These are phyloP conservation scores for Amylocarpus encephaloides DNA, from an alignment of 2,329 filamentous ascomycete genomes.

Conservation along the genomic window DNA sequence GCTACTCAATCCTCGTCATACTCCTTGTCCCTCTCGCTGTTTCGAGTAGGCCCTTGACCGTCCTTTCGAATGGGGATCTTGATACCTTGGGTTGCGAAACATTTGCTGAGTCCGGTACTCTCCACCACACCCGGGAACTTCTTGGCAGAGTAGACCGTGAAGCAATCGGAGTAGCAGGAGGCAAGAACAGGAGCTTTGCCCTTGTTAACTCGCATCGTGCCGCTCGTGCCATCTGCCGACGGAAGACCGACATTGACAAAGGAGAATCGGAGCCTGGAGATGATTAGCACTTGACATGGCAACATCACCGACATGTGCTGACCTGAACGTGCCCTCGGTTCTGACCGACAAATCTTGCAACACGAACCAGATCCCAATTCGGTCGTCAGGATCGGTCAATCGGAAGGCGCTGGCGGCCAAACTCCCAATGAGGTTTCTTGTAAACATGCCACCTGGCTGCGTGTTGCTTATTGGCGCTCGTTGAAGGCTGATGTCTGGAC, in stretches of 20 bases:
- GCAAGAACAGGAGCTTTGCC: constrained; percentile 77
- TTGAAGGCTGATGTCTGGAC: constrained; percentile 16
- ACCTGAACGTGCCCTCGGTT: constrained; percentile 88
- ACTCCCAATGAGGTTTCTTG: constrained; percentile 88
- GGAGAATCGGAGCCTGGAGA: constrained; percentile 52
- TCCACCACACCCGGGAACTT: constrained; percentile 98
- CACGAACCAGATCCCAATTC: constrained; percentile 93
- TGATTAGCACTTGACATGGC: background rate
- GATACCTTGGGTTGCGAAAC: constrained; percentile 87
- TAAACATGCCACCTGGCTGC: constrained; percentile 77
- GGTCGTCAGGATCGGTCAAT: constrained; percentile 70
- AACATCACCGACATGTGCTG: constrained; percentile 28
- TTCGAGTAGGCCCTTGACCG: constrained; percentile 35
- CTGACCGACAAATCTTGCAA: constrained; percentile 91
- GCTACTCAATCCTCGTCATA: constrained; percentile 28
- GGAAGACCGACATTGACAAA: constrained; percentile 76
- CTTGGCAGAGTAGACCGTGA: constrained; percentile 94
- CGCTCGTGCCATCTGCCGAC: constrained; percentile 18
- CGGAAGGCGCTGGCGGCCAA: constrained; percentile 82
- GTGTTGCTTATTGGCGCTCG: constrained; percentile 19
- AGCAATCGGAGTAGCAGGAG: constrained; percentile 77
- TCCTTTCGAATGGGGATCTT: constrained; percentile 97
- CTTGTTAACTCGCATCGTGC: constrained; percentile 52
- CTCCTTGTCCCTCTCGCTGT: constrained; percentile 25
- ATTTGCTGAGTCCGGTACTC: constrained; percentile 83